phyloP scores from a whole-genome alignment of 768 basidiomycete genomes.

The Suillus plorans region DNA sequence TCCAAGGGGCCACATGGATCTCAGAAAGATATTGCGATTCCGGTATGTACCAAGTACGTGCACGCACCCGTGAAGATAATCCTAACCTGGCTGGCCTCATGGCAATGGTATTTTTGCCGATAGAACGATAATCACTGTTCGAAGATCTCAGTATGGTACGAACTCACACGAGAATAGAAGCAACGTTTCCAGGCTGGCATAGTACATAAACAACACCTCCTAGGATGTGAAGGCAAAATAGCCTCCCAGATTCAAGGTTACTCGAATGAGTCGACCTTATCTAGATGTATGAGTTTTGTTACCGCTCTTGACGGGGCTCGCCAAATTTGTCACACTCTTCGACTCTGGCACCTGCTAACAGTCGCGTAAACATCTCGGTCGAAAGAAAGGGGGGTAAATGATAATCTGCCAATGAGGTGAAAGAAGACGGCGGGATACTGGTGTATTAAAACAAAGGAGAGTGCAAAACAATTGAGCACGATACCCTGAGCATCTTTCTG shows the following conservation, averaged over 20 bases:
- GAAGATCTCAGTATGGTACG: not conserved
- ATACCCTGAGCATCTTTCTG: not conserved
- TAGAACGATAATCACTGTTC: not conserved
- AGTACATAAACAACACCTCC: too few species aligned
- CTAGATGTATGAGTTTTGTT: conserved; percentile 73
- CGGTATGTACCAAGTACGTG: too few species aligned
- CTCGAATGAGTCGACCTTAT: conserved; percentile 29
- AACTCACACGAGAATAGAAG: not conserved
- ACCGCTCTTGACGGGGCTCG: conserved; percentile 44
- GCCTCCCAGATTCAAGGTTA: not conserved
- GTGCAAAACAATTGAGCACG: too few species aligned
- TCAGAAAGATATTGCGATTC: not conserved
- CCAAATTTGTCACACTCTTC: too few species aligned
- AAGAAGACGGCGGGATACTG: too few species aligned
- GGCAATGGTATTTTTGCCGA: too few species aligned
- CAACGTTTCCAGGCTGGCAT: not conserved
- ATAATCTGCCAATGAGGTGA: not conserved
- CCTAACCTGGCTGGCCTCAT: not conserved
- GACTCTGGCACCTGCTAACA: conserved; percentile 33
- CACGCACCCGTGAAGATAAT: not conserved
- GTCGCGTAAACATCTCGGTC: not conserved
- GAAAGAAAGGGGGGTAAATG: not conserved
- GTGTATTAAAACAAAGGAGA: too few species aligned
- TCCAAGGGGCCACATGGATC: not conserved
- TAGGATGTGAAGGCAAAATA: too few species aligned